phyloP scores from a whole-genome alignment of 805 yeast genomes.

The Wickerhamiella alocasiicola region DNA sequence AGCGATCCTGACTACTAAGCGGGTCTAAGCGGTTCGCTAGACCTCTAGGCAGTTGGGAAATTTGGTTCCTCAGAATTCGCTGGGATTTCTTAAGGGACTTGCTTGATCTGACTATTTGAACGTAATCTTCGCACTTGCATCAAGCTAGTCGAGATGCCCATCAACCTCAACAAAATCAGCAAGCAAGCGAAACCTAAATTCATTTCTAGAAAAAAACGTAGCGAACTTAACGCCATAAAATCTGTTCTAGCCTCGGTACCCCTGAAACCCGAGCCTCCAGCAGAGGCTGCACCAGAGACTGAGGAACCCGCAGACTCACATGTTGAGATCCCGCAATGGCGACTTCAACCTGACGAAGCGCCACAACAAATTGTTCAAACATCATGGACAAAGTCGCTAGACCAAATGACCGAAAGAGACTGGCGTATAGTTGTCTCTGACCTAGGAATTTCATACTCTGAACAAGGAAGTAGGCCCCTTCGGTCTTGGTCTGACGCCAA shows the following conservation, averaged over 20 bases:
- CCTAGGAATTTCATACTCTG: conserved; percentile 43
- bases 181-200: conserved; percentile 13
- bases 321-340: background rate
- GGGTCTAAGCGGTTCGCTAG: too few species aligned
- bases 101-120: too few species aligned
- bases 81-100: too few species aligned
- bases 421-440: conserved; percentile 85
- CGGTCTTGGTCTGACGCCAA: conserved; percentile 57
- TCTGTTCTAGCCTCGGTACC: background rate
- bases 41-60: too few species aligned
- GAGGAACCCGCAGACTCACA: background rate
- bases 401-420: conserved; percentile 65
- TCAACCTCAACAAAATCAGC: background rate
- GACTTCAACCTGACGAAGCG: background rate
- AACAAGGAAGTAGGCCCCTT: conserved; percentile 36
- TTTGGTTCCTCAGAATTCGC: too few species aligned
- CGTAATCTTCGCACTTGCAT: background rate
- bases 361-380: background rate
- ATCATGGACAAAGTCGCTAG: conserved; percentile 56
- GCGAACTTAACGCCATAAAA: conserved; percentile 18
- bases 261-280: background rate
- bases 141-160: background rate
- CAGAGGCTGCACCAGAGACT: background rate
- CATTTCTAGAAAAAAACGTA: conserved; percentile 10
- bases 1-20: too few species aligned